Conservation (phyloP, 2,329 filamentous ascomycete species). For the Fusarium incarnatum region DNA sequence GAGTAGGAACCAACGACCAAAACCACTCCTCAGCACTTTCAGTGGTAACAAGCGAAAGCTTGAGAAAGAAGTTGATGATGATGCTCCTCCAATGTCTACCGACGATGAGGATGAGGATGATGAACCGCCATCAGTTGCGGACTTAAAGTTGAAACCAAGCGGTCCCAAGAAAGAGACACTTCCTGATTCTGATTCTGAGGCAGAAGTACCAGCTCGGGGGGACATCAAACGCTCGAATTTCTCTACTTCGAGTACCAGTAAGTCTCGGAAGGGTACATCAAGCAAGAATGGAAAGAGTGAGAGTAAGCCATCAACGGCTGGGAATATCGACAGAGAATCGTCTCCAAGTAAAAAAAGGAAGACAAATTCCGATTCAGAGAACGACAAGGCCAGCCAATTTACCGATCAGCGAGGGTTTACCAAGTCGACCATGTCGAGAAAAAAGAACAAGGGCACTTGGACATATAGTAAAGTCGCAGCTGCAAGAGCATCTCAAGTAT, state of each 20-base stretch:
- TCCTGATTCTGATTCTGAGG: slow-evolving; percentile 41
- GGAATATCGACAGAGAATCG: slow-evolving; percentile 1
- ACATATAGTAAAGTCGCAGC: slow-evolving; percentile 25
- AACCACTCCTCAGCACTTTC: slow-evolving; percentile 32
- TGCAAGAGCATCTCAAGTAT: slow-evolving; percentile 33
- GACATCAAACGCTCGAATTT: slow-evolving; percentile 54
- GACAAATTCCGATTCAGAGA: slow-evolving; percentile 1
- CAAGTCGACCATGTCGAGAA: slow-evolving; percentile 1
- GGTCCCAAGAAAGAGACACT: background rate
- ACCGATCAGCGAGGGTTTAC: slow-evolving; percentile 43
- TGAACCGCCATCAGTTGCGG: slow-evolving; percentile 2
- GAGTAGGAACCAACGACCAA: slow-evolving; percentile 27
- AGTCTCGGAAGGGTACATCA: slow-evolving; percentile 1
- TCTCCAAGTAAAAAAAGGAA: slow-evolving; percentile 37
- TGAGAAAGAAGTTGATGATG: slow-evolving; percentile 27
- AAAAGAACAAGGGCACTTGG: no score
- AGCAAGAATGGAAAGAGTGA: slow-evolving; percentile 11
- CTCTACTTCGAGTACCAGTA: background rate
- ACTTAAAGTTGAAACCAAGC: slow-evolving; percentile 2
- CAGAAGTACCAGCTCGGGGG: slow-evolving; percentile 43
- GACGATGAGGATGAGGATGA: slow-evolving; percentile 49
- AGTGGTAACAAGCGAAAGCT: slow-evolving; percentile 17
- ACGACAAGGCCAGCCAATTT: slow-evolving; percentile 42
- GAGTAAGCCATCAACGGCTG: background rate
- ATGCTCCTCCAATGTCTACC: slow-evolving; percentile 47